Percentiles rank a stretch among this genome's conserved stretches.
Evolutionary conservation across 2,329 filamentous ascomycete genomes (phyloP).

Genomic region (Arachnopeziza araneosa): DNA sequence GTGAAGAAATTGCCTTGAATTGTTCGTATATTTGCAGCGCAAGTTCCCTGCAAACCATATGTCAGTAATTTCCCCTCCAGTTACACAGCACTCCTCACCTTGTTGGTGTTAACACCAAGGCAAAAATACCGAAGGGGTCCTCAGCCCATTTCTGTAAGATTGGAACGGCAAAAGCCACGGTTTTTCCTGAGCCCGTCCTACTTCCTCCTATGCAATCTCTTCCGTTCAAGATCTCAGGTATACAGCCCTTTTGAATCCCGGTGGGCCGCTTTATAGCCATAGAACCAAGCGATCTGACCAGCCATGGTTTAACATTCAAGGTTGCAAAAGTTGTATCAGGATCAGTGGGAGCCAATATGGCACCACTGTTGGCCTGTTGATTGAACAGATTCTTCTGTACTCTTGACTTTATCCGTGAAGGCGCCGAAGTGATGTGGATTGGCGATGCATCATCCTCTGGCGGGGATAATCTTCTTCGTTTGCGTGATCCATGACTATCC

Average conservation of each 20-base stretch:
- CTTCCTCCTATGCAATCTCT: constrained; percentile 93
- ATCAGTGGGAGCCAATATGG: constrained; percentile 47
- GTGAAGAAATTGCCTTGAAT: constrained; percentile 84
- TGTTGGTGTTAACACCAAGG: constrained; percentile 81
- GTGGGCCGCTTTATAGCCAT: constrained; percentile 87
- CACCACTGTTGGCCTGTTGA: constrained; percentile 7
- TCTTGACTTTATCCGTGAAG: constrained; percentile 24
- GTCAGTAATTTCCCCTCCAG: constrained; percentile 1
- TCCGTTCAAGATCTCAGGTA: constrained; percentile 86
- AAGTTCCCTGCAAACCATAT: constrained; percentile 58
- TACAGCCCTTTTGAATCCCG: constrained; percentile 86
- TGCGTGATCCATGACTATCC: constrained; percentile 27
- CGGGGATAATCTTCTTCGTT: constrained; percentile 27
- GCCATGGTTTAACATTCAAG: constrained; percentile 76
- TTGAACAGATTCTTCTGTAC: background rate
- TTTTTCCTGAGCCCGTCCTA: constrained; percentile 94
- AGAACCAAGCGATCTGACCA: constrained; percentile 69
- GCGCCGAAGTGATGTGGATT: constrained; percentile 19
- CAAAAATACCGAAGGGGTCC: constrained; percentile 89
- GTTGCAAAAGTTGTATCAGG: constrained; percentile 62
- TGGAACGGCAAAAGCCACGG: constrained; percentile 88
- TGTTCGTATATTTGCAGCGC: constrained; percentile 96
- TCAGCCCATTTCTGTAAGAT: constrained; percentile 91
- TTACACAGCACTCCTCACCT: constrained; percentile 40
- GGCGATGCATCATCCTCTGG: constrained; percentile 14